Percentiles rank a stretch among this genome's conserved stretches.
These are phyloP conservation scores for Leucocoprinus sp. DNA, from an alignment of 768 basidiomycete species.

Conservation along the genomic window DNA sequence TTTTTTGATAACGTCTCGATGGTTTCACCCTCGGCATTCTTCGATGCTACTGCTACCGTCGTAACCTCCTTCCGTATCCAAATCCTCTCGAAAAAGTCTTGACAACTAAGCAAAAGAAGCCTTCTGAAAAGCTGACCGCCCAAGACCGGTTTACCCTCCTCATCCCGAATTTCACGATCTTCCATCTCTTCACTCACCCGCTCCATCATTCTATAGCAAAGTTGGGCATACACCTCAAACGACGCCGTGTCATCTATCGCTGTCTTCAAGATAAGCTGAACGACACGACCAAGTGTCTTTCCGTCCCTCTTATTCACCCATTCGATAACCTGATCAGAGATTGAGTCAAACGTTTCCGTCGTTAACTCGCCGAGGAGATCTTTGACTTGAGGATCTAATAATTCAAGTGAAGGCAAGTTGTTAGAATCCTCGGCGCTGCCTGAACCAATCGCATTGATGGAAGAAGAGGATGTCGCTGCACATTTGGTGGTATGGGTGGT, in stretches of 20 bases:
- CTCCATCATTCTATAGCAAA: slow-evolving; percentile 95
- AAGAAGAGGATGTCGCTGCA: not conserved
- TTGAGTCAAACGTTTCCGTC: slow-evolving; percentile 93
- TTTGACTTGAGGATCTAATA: slow-evolving; percentile 92
- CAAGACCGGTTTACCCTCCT: slow-evolving; percentile 80
- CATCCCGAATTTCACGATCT: slow-evolving; percentile 76
- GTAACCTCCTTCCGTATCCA: slow-evolving; percentile 87
- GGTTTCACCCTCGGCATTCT: slow-evolving; percentile 80
- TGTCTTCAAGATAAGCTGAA: slow-evolving; percentile 93
- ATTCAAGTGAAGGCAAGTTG: slow-evolving; percentile 76
- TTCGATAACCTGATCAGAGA: slow-evolving; percentile 87
- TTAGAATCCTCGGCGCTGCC: slow-evolving; percentile 66
- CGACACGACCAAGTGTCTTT: slow-evolving; percentile 90
- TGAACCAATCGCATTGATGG: slow-evolving; percentile 25
- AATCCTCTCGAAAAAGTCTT: slow-evolving; percentile 94
- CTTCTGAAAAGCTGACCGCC: slow-evolving; percentile 95
- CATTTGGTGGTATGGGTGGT: too few relatives aligned
- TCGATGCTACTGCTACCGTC: slow-evolving; percentile 77
- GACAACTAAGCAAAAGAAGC: slow-evolving; percentile 93
- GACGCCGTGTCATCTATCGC: slow-evolving; percentile 93
- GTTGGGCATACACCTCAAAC: slow-evolving; percentile 95
- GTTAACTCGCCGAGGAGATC: slow-evolving; percentile 89
- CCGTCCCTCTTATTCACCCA: slow-evolving; percentile 98
- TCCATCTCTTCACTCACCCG: slow-evolving; percentile 80
- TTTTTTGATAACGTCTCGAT: slow-evolving; percentile 50